Percentiles rank a stretch among this genome's conserved stretches.
Conservation (phyloP, 2,329 filamentous ascomycete species). For the Fusarium sp. region DNA sequence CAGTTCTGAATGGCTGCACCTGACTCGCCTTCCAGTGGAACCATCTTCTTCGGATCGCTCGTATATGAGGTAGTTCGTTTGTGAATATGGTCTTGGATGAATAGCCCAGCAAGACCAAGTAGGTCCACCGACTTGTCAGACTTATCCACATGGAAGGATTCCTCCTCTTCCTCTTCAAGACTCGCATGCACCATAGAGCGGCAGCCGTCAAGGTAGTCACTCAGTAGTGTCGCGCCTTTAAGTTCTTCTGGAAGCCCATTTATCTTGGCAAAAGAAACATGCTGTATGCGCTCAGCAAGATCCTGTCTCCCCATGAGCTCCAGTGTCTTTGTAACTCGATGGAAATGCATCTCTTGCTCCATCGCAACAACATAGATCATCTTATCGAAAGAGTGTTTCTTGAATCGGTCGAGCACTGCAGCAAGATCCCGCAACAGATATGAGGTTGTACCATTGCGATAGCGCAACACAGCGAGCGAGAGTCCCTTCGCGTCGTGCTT, state of each 20-base stretch:
- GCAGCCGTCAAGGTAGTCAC: slow-evolving; percentile 39
- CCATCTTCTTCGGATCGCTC: slow-evolving; percentile 53
- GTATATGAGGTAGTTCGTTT: slow-evolving; percentile 45
- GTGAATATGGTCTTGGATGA: slow-evolving; percentile 48
- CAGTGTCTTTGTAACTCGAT: slow-evolving; percentile 74
- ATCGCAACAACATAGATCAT: slow-evolving; percentile 84
- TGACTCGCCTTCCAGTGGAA: slow-evolving; percentile 24
- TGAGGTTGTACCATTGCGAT: slow-evolving; percentile 59
- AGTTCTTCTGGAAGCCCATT: slow-evolving; percentile 32
- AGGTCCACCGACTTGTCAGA: slow-evolving; percentile 31
- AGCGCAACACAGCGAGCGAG: slow-evolving; percentile 75
- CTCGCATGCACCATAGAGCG: slow-evolving; percentile 8
- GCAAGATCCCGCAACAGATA: slow-evolving; percentile 79
- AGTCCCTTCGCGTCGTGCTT: slow-evolving; percentile 81
- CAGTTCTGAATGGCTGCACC: slow-evolving; percentile 45
- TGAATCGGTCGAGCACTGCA: slow-evolving; percentile 72
- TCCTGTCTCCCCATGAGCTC: slow-evolving; percentile 55
- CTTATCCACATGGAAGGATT: slow-evolving; percentile 7
- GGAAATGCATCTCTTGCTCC: slow-evolving; percentile 79
- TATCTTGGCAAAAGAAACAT: slow-evolving; percentile 69
- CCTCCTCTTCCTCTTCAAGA: slow-evolving; percentile 29
- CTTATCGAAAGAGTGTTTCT: slow-evolving; percentile 75
- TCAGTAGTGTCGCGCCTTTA: slow-evolving; percentile 33
- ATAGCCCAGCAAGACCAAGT: slow-evolving; percentile 32
- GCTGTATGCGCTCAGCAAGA: slow-evolving; percentile 52